Evolutionary conservation across 306 rosid species (phyloP), one percentile per base, ranked within the genome.

Genomic region (Cucumis melo): DNA sequence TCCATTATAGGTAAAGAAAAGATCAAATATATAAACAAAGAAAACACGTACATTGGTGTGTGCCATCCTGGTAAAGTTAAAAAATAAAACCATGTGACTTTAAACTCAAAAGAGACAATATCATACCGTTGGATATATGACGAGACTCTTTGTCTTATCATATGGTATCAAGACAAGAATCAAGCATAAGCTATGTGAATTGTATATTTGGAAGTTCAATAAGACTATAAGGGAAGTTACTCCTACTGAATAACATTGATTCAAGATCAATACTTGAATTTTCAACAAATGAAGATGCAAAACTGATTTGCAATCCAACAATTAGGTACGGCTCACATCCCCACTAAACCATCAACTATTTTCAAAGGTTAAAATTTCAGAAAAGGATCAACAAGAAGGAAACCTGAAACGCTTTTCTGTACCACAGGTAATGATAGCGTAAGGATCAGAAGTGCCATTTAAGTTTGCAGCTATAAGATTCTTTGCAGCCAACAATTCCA

Each of bases 391-490:
- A 50, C 13, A 54, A 16, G 57, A 75, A 51, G 19, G 34, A 54
- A 66, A 94, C 99, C 99, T 94, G 92, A 94, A 94, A 81, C 96
- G 88, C 85, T 91, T 94, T 85, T 94, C 92, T 80, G 87, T 82
- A 76, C 92, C 93, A 64, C 99, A 94, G 10, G 91, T 94, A 79
- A 94, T 94, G 79, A 94, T 89, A 73, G 85, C 97, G 85, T 94
- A 94, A 32, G 99, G 99, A 86, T 94, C 99, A 3, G 99, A 91
- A 6, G 96, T 92, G 81, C 99, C 99, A 88, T 94, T 94, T 78
- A 94, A 82, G 84, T 94, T 94, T 67, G 99, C 99, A 82, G 93
- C 96, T 56, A 92, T 76, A 23, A 94, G 91, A 81, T 91, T 94
- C 85, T 94, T 94, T 57, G 99, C 99, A 72, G 99, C 99, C 90